phyloP scores from a whole-genome alignment of 768 basidiomycete species.

The Filobasidium floriforme region DNA sequence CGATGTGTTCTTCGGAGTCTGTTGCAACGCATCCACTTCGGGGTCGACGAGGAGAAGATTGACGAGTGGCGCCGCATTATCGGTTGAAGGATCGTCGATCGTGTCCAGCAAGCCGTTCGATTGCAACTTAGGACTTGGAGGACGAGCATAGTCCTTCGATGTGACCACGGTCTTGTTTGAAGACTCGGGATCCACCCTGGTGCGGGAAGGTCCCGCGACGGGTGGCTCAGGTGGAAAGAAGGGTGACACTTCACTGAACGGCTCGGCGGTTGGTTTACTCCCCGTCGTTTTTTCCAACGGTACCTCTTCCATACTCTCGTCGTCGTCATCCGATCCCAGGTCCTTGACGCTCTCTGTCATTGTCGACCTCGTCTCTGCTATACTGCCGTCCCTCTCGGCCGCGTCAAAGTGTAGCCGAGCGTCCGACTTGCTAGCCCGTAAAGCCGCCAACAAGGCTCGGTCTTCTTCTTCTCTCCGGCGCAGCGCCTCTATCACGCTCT shows the following conservation, averaged over 20 bases:
- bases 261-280: not conserved
- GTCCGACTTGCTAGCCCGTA: slow-evolving; percentile 19
- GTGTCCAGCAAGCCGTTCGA: no score
- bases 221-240: not conserved
- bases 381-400: slow-evolving; percentile 8
- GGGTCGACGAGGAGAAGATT: no score
- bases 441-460: slow-evolving; percentile 10
- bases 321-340: slow-evolving; percentile 7
- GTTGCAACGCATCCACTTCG: no score
- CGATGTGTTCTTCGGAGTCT: no score
- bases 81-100: no score
- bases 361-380: slow-evolving; percentile 12
- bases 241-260: not conserved
- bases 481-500: slow-evolving; percentile 12
- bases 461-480: slow-evolving; percentile 22
- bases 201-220: not conserved
- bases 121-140: no score
- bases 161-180: no score
- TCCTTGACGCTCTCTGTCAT: slow-evolving; percentile 1
- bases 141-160: no score
- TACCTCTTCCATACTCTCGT: slow-evolving; percentile 31
- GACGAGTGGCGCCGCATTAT: no score
- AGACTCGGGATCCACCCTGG: not conserved
- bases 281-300: slow-evolving; percentile 11
- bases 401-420: slow-evolving; percentile 20